Conservation (phyloP, 1,139 yeast genomes). For the Spencermartinsiella ligniputridi region DNA sequence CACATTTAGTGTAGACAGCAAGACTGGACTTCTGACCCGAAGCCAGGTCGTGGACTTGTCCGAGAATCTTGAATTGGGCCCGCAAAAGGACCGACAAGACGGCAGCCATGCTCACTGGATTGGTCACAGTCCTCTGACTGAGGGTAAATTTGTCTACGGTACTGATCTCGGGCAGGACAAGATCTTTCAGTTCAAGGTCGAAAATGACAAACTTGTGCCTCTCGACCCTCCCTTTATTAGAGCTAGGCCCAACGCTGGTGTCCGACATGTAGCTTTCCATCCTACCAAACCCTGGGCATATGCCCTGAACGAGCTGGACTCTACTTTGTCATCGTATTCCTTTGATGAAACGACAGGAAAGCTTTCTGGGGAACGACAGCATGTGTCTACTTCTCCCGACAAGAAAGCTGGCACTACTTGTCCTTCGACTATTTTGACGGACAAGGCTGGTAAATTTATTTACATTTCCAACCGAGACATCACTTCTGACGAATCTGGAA, state of each 20-base stretch:
- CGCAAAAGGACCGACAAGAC: slow-evolving; percentile 12
- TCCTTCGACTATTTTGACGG: slow-evolving; percentile 11
- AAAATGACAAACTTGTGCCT: slow-evolving; percentile 5
- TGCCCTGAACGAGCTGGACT: slow-evolving; percentile 11
- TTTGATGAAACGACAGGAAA: slow-evolving; percentile 8
- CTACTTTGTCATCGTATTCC: slow-evolving; percentile 9
- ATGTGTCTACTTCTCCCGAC: slow-evolving; percentile 5
- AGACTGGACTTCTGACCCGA: slow-evolving; percentile 1
- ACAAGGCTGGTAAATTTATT: slow-evolving; percentile 6
- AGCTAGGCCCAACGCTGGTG: slow-evolving; percentile 11
- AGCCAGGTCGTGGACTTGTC: slow-evolving; percentile 2
- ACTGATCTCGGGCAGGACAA: slow-evolving; percentile 15
- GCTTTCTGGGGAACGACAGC: slow-evolving; percentile 6
- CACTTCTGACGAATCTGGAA: slow-evolving; percentile 11
- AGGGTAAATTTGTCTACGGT: slow-evolving; percentile 8
- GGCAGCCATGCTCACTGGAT: slow-evolving; percentile 15
- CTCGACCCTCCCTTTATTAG: slow-evolving; percentile 5
- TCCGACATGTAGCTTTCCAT: slow-evolving; percentile 12
- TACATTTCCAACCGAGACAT: slow-evolving; percentile 14
- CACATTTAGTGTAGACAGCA: slow-evolving; percentile 5
- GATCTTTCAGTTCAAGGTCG: slow-evolving; percentile 8
- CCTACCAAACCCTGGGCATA: slow-evolving; percentile 9
- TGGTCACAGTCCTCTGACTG: slow-evolving; percentile 9
- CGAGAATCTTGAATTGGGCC: slow-evolving; percentile 11
- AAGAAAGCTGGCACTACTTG: slow-evolving; percentile 6